Base-by-base conservation (phyloP, 169 alveolate genomes). In the Plasmodium knowlesi region DNA sequence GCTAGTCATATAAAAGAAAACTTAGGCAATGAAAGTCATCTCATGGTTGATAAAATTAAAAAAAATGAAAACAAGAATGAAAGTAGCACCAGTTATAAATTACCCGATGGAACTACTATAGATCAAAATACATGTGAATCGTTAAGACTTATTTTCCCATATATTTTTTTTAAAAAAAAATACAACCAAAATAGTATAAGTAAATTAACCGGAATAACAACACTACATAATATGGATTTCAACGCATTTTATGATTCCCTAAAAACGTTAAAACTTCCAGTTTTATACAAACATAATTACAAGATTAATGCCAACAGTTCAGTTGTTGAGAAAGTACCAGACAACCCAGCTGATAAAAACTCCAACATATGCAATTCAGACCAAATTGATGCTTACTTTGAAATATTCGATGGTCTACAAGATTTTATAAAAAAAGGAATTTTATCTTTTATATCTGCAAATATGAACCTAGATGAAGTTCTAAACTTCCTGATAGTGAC, bases 101-200 rank as follows among this genome's bases (percentile, higher is more conserved):
- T 96, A 50, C 97, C 97, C 1, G 97, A 96, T 80, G 97, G 97
- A 37, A 95, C 76, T 32, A 74, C 76, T 50, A 72, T 96, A 25
- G 96, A 95, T 76, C 76, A 92, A 16, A 83, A 74, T 12, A 80
- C 92, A 37, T 89, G 95, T 10, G 92, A 94, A 57, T 32, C 83
- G 34, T 76, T 96, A 37, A 91, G 93, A 54, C 96, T 96, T 39
- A 93, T 96, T 28, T 41, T 90, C 34, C 92, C 91, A 5, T 90
- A 90, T 25, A 79, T 90, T 14, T 83, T 90, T 73, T 90, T 90
- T 73, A 83, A 88, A 82, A 82, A 90, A 73, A 90, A 90, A 90
- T 85, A 85, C 41, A 85, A 85, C 67, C 93, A 85, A 85, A 73
- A 85, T 78, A 85, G 72, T 50, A 76, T 85, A 74, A 74, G 39